phyloP scores from a whole-genome alignment of 2,329 filamentous ascomycete species.

The Hypoxylon sp. region DNA sequence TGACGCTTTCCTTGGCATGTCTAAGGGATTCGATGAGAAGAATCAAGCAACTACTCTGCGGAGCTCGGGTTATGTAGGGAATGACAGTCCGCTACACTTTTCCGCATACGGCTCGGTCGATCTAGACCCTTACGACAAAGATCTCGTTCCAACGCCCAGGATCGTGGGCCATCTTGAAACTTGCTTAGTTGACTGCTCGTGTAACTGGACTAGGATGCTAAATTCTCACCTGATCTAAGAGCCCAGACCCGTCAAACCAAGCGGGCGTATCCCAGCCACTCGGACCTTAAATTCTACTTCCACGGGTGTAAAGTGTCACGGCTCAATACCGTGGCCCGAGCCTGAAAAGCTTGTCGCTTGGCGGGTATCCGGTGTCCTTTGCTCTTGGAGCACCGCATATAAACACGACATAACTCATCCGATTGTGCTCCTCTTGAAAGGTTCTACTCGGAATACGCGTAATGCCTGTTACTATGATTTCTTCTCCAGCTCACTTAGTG shows the following conservation, averaged over 20 bases:
- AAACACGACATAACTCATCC: constrained; percentile 29
- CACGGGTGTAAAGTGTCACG: constrained; percentile 29
- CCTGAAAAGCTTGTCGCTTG: constrained; percentile 29
- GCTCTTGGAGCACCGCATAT: constrained; percentile 20
- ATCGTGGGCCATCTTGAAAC: constrained; percentile 29
- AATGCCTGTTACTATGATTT: background rate
- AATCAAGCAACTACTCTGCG: background rate
- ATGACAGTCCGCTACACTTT: constrained; percentile 6
- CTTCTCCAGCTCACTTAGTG: background rate
- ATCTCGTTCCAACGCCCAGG: constrained; percentile 29
- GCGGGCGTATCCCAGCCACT: constrained; percentile 34
- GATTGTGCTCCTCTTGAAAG: constrained; percentile 10
- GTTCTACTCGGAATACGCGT: constrained; percentile 11
- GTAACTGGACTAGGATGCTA: constrained; percentile 14
- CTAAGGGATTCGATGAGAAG: background rate
- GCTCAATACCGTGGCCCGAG: constrained; percentile 28
- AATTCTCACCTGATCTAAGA: constrained; percentile 7
- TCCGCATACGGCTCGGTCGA: constrained; percentile 20
- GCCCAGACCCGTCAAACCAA: constrained; percentile 14
- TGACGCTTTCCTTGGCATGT: background rate
- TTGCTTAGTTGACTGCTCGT: constrained; percentile 20
- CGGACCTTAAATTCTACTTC: constrained; percentile 20
- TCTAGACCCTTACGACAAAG: constrained; percentile 11
- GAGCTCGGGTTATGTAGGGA: constrained; percentile 8
- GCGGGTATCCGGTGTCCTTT: constrained; percentile 27